These are phyloP conservation scores for Phytophthora sansomeana DNA, from an alignment of 352 stramenopile genomes.

Conservation along the genomic window DNA sequence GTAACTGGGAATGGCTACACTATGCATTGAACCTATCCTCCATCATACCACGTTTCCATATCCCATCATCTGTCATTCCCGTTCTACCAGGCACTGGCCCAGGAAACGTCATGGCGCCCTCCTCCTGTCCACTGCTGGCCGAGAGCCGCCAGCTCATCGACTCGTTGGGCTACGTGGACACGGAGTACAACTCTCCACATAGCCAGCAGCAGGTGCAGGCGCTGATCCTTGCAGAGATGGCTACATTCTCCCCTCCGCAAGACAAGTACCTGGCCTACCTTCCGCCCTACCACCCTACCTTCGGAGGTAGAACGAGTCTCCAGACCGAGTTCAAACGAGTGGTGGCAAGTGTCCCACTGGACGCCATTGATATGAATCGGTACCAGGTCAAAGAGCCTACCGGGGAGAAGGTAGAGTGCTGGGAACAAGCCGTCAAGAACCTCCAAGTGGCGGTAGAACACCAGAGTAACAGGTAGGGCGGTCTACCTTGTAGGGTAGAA, in stretches of 20 bases:
- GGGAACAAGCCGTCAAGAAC: constrained; percentile 59
- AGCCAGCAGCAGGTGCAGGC: constrained; percentile 68
- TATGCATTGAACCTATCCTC: no score
- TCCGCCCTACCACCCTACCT: constrained; percentile 61
- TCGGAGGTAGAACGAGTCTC: constrained; percentile 58
- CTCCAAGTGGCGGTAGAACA: constrained; percentile 66
- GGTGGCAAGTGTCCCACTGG: constrained; percentile 66
- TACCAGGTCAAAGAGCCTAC: constrained; percentile 64
- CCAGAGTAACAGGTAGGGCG: constrained; percentile 60
- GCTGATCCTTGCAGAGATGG: constrained; percentile 80
- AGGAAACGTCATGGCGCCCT: constrained; percentile 45
- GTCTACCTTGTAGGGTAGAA: constrained; percentile 16
- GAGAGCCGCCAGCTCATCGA: constrained; percentile 75
- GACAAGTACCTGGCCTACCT: constrained; percentile 72
- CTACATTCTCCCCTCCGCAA: constrained; percentile 55
- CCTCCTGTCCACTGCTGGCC: constrained; percentile 65
- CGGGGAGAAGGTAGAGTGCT: constrained; percentile 57
- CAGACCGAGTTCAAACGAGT: constrained; percentile 82
- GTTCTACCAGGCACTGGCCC: no score
- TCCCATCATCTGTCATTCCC: no score
- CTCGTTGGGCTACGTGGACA: constrained; percentile 80
- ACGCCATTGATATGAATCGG: constrained; percentile 76
- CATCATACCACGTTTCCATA: no score
- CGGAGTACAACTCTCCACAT: constrained; percentile 57
- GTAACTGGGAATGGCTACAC: no score